Evolutionary conservation across 495 filamentous ascomycete species (phyloP).

Genomic region (Poronia punctata): DNA sequence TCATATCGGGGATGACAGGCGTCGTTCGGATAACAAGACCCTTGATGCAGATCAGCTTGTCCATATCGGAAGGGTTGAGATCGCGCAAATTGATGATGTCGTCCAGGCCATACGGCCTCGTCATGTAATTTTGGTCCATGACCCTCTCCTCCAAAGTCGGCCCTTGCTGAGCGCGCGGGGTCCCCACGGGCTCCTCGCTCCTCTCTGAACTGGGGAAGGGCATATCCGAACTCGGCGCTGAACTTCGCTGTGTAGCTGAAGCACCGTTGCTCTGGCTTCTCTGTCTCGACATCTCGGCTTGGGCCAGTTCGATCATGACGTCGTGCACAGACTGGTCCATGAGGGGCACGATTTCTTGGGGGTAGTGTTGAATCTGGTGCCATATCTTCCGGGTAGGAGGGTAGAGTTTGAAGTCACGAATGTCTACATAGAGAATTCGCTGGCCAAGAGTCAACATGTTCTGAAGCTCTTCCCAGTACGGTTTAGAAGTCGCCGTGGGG

Average conservation of each 20-base stretch:
- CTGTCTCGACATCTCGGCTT: constrained; percentile 68
- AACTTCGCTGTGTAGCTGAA: constrained; percentile 30
- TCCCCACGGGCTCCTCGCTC: constrained; percentile 38
- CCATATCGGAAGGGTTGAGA: constrained; percentile 90
- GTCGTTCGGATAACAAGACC: constrained; percentile 94
- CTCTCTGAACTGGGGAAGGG: constrained; percentile 69
- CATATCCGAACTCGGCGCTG: constrained; percentile 59
- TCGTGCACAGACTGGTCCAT: constrained; percentile 96
- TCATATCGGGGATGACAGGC: constrained; percentile 97
- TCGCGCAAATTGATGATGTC: constrained; percentile 86
- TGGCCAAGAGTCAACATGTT: constrained; percentile 83
- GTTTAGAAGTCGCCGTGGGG: constrained; percentile 58
- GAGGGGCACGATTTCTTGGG: constrained; percentile 88
- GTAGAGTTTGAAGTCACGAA: constrained; percentile 84
- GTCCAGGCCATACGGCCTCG: constrained; percentile 86
- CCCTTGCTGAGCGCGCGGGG: constrained; percentile 24
- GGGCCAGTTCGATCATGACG: constrained; percentile 81
- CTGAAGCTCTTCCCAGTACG: constrained; percentile 80
- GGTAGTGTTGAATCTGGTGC: constrained; percentile 89
- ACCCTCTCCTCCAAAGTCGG: constrained; percentile 51
- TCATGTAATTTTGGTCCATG: constrained; percentile 68
- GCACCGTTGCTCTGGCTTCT: constrained; percentile 49
- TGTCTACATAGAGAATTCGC: constrained; percentile 78
- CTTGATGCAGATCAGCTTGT: constrained; percentile 93
- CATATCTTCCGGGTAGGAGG: constrained; percentile 88